Evolutionary conservation across 176 grass and related monocot genomes (phyloP), one percentile per base, ranked within the genome.

Genomic region (Phoenix roebelenii): DNA sequence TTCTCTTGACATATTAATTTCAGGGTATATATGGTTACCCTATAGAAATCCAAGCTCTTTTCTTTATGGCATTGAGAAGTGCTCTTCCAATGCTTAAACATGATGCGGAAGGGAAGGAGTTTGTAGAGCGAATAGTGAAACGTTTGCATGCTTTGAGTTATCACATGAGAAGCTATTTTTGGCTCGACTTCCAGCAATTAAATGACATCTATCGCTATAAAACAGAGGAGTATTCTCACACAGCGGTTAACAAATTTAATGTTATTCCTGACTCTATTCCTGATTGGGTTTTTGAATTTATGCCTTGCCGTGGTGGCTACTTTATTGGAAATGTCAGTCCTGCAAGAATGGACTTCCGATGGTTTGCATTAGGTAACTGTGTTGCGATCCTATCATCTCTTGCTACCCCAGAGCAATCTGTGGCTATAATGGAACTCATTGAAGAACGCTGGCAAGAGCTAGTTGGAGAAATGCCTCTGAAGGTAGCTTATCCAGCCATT

Each of bases 161-260:
- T 69, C 79, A 82, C 59, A 76, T 82, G 79, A 58, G 72, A 57
- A 82, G 66, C 53, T 82, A 76, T 53, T 82, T 82, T 63, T 82
- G 79, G 79, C 72, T 82, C 1, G 79, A 82, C 28, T 82, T 82
- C 49, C 79, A 76, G 49, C 79, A 76, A 25, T 26, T 82, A 25
- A 81, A 81, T 57, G 79, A 71, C 65, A 81, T 76, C 65, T 81
- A 81, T 49, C 72, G 79, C 49, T 81, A 81, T 51, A 81, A 81
- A 56, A 81, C 79, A 0, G 79, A 82, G 35, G 79, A 82, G 44
- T 82, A 82, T 24, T 82, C 79, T 2, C 79, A 81, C 24, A 76
- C 79, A 18, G 79, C 72, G 1, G 52, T 68, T 25, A 82, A 81
- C 39, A 78, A 78, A 49, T 78, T 78, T 49, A 78, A 78, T 6